Conservation (phyloP, 345 rosid genomes). For the Sonneratia alba region DNA sequence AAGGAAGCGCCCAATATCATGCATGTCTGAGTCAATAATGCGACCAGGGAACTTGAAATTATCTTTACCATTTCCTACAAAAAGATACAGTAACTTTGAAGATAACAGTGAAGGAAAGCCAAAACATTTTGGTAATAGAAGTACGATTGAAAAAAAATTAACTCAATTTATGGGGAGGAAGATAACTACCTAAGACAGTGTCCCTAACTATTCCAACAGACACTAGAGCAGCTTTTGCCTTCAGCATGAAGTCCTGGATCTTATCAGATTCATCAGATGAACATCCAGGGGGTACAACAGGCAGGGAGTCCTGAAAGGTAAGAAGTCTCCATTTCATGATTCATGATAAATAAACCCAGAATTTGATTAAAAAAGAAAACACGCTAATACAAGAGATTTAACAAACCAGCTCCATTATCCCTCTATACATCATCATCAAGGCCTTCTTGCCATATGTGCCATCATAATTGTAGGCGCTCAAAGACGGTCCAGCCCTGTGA, state of each 20-base stretch:
- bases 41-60: conserved; percentile 77
- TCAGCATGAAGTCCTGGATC: conserved; percentile 61
- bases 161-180: conserved; percentile 2
- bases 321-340: conserved; percentile 19
- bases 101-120: neutral
- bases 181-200: conserved; percentile 51
- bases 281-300: conserved; percentile 96
- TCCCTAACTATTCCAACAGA: conserved; percentile 98
- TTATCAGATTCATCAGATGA: conserved; percentile 76
- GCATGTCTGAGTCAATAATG: conserved; percentile 97
- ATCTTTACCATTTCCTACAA: conserved; percentile 79
- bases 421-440: conserved; percentile 87
- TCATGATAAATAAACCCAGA: neutral
- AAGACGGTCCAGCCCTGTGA: conserved; percentile 86
- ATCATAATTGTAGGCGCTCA: conserved; percentile 97
- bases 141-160: neutral
- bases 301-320: conserved; percentile 67
- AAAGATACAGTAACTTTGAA: conserved; percentile 12
- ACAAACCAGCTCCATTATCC: conserved; percentile 88
- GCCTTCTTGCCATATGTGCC: conserved; percentile 87
- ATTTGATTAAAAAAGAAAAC: conserved; percentile 6
- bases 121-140: conserved; percentile 1
- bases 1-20: conserved; percentile 89
- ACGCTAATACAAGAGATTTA: conserved; percentile 4
- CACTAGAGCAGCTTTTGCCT: conserved; percentile 94